Percentiles rank a stretch among this genome's conserved stretches.
phyloP scores from a whole-genome alignment of 2,329 filamentous ascomycete genomes.

The Diaporthe ilicicola region DNA sequence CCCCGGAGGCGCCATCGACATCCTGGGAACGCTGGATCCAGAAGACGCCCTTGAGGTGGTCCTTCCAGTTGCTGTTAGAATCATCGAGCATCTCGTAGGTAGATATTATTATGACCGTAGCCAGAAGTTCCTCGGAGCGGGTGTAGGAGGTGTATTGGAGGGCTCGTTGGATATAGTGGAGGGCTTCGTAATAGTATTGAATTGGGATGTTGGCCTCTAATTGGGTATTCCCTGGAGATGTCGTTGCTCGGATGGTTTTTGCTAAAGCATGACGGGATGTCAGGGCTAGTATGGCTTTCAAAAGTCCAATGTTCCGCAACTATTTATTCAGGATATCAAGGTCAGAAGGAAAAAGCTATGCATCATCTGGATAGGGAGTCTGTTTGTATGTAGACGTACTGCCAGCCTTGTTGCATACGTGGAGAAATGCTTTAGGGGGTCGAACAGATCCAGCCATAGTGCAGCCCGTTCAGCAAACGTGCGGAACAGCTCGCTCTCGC shows the following conservation, averaged over 20 bases:
- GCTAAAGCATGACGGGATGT: constrained; percentile 52
- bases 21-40: constrained; percentile 71
- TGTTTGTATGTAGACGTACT: no score
- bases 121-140: constrained; percentile 64
- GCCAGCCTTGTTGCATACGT: constrained; percentile 45
- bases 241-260: no score
- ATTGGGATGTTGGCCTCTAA: constrained; percentile 44
- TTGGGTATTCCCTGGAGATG: no score
- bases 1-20: constrained; percentile 66
- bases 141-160: constrained; percentile 67
- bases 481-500: constrained; percentile 8
- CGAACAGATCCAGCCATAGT: constrained; percentile 42
- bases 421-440: constrained; percentile 44
- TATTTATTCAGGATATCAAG: neutral
- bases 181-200: constrained; percentile 69
- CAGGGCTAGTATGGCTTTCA: constrained; percentile 35
- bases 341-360: no score
- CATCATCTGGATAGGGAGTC: no score
- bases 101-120: constrained; percentile 67
- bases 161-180: constrained; percentile 68
- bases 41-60: constrained; percentile 71
- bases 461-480: constrained; percentile 15
- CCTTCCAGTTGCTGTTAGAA: constrained; percentile 63
- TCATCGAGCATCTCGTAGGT: constrained; percentile 74
- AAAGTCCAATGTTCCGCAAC: constrained; percentile 54